Base-by-base conservation (phyloP, 805 yeast genomes). In the Monosporozyma siamensis region DNA sequence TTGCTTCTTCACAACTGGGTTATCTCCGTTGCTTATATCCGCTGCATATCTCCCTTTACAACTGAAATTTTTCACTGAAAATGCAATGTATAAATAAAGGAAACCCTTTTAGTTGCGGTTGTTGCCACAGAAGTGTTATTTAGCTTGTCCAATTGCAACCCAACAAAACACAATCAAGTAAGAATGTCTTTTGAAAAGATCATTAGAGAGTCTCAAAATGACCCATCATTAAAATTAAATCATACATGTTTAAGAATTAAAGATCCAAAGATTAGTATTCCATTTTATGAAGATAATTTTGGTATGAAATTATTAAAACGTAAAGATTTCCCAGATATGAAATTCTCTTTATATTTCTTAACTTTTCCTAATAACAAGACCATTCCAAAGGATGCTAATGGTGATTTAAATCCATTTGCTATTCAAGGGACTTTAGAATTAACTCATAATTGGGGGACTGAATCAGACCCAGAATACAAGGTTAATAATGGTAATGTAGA, bases 401-500 rank as follows among this genome's bases (percentile, higher is more conserved):
- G 74, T 45, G 63, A 64, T 40, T 29, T 45, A n/a, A 54, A 50
- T 29, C 49, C 54, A 9, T 62, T 62, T 46, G 49, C 51, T 21
- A 42, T 45, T 14, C 44, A 47, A 6, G 97, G 97, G 42, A 74
- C 90, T 15, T 70, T 90, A 45, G 97, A 88, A 63, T 72, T 90
- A 55, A 77, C 88, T 49, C 94, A 87, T 65, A 75, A 80, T 55
- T 78, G 83, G 66, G 92, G 90, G 9, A 70, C 80, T 38, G 84
- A 82, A 63, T 63, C 61, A 44, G 80, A 78, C 49, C 64, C 69
- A 2, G 60, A 65, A 7, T 87, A 70, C 65, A 69, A 64, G 46
- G 63, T 82, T 39, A 82, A 76, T 66, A 82, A 81, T 57, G 98
- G 98, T 46, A 90, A 92, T 60, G 77, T 71, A 7, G 87, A 81